Conservation (phyloP, 176 grass and related monocot species). For the Zizania latifolia region DNA sequence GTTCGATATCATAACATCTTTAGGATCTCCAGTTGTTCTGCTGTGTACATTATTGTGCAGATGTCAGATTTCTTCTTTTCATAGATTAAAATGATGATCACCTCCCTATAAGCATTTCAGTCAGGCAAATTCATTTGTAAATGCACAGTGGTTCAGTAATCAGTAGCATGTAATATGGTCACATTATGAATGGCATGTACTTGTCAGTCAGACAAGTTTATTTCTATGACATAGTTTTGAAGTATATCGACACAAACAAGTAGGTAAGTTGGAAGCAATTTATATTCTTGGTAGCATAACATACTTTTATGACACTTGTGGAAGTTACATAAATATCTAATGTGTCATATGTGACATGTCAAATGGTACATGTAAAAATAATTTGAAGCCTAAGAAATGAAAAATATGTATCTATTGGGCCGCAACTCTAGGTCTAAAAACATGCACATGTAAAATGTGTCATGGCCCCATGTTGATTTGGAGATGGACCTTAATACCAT, state of each 20-base stretch:
- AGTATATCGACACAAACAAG: neutral
- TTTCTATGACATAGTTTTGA: neutral
- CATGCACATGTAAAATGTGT: neutral
- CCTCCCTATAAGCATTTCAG: constrained; percentile 45
- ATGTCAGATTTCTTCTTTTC: constrained; percentile 77
- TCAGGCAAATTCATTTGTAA: neutral
- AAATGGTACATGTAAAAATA: neutral
- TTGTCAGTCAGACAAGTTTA: neutral
- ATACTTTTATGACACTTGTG: neutral
- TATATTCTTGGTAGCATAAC: neutral
- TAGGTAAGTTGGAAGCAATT: neutral
- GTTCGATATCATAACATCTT: constrained; percentile 88
- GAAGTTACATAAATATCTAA: neutral
- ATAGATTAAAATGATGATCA: constrained; percentile 55
- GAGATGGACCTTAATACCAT: neutral
- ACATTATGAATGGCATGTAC: neutral
- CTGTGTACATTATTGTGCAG: constrained; percentile 93
- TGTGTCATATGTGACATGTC: neutral
- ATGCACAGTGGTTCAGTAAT: neutral
- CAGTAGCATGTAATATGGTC: neutral
- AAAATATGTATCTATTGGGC: neutral
- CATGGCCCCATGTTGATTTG: neutral
- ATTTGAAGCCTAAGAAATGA: neutral
- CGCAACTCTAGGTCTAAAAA: neutral
- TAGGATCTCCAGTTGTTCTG: constrained; percentile 92